phyloP scores from a whole-genome alignment of 495 filamentous ascomycete species.

The Penicillium lagena region DNA sequence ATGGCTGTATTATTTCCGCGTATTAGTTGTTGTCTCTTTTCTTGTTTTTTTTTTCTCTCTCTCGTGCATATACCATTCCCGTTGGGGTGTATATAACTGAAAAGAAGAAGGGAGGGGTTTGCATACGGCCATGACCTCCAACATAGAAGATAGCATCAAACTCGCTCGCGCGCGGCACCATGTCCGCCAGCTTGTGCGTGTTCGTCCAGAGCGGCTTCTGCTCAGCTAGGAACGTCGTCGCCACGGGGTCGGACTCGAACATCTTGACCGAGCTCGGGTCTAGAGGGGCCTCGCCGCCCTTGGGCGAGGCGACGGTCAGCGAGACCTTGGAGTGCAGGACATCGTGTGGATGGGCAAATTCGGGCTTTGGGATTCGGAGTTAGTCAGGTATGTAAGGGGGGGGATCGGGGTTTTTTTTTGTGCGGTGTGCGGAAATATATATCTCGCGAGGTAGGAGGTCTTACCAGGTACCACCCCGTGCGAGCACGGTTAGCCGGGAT shows the following conservation, averaged over 20 bases:
- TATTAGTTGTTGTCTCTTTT: background rate
- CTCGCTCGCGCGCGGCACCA: slow-evolving; percentile 47
- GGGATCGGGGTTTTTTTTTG: background rate
- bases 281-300: slow-evolving; percentile 61
- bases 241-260: slow-evolving; percentile 48
- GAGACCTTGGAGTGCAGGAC: slow-evolving; percentile 48
- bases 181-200: slow-evolving; percentile 45
- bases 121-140: slow-evolving; percentile 69
- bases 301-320: slow-evolving; percentile 59
- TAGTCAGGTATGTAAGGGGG: slow-evolving; percentile 1
- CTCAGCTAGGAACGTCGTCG: slow-evolving; percentile 45
- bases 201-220: slow-evolving; percentile 55
- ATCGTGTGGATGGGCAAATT: slow-evolving; percentile 65
- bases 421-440: background rate
- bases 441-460: background rate
- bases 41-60: background rate
- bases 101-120: background rate
- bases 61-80: background rate
- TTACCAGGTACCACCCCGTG: slow-evolving; percentile 64
- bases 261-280: slow-evolving; percentile 58
- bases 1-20: slow-evolving; percentile 42
- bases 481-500: slow-evolving; percentile 45
- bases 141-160: slow-evolving; percentile 69
- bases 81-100: background rate
- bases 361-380: slow-evolving; percentile 39